These are phyloP conservation scores for Lachancea nothofagi DNA, from an alignment of 805 yeast species.

Conservation along the genomic window DNA sequence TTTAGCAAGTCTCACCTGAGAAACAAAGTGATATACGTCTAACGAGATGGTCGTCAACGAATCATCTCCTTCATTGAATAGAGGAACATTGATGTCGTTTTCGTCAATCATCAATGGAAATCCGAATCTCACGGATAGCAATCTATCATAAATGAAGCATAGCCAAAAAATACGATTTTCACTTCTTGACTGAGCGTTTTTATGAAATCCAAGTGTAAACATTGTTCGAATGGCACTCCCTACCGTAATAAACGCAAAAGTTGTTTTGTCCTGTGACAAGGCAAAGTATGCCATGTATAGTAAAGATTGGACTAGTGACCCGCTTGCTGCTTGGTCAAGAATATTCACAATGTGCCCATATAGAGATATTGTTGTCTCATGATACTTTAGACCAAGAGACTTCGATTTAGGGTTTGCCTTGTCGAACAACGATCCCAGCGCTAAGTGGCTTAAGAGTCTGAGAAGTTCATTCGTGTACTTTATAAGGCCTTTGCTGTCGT, in stretches of 20 bases:
- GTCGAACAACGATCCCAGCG: conserved; percentile 18
- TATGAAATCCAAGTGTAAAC: conserved; percentile 16
- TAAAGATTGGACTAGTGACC: conserved; percentile 15
- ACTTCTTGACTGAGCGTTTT: conserved; percentile 5
- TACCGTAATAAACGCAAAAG: conserved; percentile 15
- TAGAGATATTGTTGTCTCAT: conserved; percentile 14
- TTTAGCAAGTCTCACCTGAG: conserved; percentile 18
- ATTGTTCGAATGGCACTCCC: conserved; percentile 18
- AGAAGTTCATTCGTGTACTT: conserved; percentile 14
- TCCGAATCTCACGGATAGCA: conserved; percentile 19
- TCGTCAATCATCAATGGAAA: conserved; percentile 18
- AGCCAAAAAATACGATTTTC: conserved; percentile 20
- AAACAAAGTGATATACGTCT: conserved; percentile 15
- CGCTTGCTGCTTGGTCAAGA: conserved; percentile 12
- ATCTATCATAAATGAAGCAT: conserved; percentile 19
- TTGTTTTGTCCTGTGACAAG: conserved; percentile 15
- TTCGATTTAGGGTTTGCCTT: conserved; percentile 8
- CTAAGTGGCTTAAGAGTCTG: conserved; percentile 15
- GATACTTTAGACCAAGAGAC: conserved; percentile 14
- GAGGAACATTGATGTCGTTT: conserved; percentile 15
- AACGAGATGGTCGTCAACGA: conserved; percentile 8
- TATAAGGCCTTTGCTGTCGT: background rate
- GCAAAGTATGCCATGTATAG: conserved; percentile 18
- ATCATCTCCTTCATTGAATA: conserved; percentile 8
- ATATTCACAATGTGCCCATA: conserved; percentile 13